Percentiles rank a stretch among this genome's conserved stretches.
phyloP scores from a whole-genome alignment of 2,329 filamentous ascomycete species.

The Colletotrichum acutatum region DNA sequence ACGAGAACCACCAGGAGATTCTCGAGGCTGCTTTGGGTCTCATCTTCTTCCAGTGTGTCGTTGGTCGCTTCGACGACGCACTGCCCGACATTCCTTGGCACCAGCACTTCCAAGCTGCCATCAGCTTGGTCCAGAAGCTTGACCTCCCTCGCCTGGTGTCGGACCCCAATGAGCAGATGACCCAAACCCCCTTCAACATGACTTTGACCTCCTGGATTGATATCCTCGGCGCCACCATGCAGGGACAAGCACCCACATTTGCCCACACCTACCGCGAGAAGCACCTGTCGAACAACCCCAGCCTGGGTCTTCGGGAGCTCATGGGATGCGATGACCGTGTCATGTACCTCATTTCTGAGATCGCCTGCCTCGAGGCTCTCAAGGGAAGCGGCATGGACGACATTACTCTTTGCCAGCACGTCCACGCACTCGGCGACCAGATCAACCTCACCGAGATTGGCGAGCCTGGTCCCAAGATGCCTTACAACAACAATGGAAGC shows the following conservation, averaged over 20 bases:
- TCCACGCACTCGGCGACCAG: constrained; percentile 87
- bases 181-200: constrained; percentile 91
- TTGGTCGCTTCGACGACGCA: constrained; percentile 85
- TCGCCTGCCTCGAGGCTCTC: constrained; percentile 92
- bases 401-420: constrained; percentile 87
- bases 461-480: constrained; percentile 67
- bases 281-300: constrained; percentile 77
- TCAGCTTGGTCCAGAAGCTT: constrained; percentile 86
- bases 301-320: constrained; percentile 83
- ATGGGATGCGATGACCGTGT: constrained; percentile 98
- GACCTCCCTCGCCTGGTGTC: constrained; percentile 78
- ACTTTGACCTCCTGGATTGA: constrained; percentile 95
- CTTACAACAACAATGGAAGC: constrained; percentile 75
- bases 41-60: constrained; percentile 96
- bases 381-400: constrained; percentile 87
- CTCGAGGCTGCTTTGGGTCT: constrained; percentile 93
- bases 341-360: constrained; percentile 98
- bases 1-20: constrained; percentile 87
- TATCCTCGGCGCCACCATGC: constrained; percentile 93
- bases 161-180: constrained; percentile 66
- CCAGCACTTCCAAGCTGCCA: constrained; percentile 93
- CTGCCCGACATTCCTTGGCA: constrained; percentile 96
- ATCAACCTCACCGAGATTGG: constrained; percentile 82
- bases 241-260: constrained; percentile 85
- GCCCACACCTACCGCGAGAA: constrained; percentile 97